A percentile compares a stretch with the other conserved stretches of the same genome.
These are phyloP conservation scores for Thermochaetoides dissita DNA, from an alignment of 2,329 filamentous ascomycete genomes.

Conservation along the genomic window DNA sequence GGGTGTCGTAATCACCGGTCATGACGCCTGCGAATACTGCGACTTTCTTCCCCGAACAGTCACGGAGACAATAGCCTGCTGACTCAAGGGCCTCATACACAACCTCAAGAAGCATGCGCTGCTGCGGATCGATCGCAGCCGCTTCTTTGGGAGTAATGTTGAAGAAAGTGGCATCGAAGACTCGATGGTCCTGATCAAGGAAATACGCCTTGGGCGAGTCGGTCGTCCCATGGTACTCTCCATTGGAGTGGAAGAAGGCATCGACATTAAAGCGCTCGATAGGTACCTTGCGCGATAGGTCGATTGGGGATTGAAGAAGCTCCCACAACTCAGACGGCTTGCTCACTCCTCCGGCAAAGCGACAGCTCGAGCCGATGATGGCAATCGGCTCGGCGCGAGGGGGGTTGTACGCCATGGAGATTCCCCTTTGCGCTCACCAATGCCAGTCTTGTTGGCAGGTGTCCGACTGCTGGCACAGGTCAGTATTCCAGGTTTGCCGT, in stretches of 20 bases:
- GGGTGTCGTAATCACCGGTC: conserved; percentile 24
- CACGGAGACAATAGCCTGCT: conserved; percentile 21
- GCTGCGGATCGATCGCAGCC: conserved; percentile 24
- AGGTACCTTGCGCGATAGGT: conserved; percentile 18
- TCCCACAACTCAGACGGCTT: conserved; percentile 21
- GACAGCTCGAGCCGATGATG: conserved; percentile 17
- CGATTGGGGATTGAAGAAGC: conserved; percentile 16
- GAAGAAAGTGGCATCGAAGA: conserved; percentile 26
- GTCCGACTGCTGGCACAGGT: not conserved
- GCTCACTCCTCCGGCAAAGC: conserved; percentile 20
- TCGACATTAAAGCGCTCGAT: conserved; percentile 16
- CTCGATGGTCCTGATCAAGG: conserved; percentile 19
- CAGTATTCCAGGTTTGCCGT: too few species aligned
- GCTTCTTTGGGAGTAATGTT: conserved; percentile 25
- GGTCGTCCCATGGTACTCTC: conserved; percentile 22
- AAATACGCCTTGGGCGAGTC: conserved; percentile 21
- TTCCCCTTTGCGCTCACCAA: not conserved
- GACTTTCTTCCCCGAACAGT: conserved; percentile 23
- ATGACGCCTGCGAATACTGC: conserved; percentile 27
- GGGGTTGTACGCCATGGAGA: conserved; percentile 13
- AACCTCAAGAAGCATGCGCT: conserved; percentile 23
- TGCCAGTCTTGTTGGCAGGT: not conserved
- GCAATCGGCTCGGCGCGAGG: conserved; percentile 14
- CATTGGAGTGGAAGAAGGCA: conserved; percentile 20
- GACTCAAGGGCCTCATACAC: conserved; percentile 25